Conservation (phyloP, 768 basidiomycete species). For the Leucocoprinus sp. region DNA sequence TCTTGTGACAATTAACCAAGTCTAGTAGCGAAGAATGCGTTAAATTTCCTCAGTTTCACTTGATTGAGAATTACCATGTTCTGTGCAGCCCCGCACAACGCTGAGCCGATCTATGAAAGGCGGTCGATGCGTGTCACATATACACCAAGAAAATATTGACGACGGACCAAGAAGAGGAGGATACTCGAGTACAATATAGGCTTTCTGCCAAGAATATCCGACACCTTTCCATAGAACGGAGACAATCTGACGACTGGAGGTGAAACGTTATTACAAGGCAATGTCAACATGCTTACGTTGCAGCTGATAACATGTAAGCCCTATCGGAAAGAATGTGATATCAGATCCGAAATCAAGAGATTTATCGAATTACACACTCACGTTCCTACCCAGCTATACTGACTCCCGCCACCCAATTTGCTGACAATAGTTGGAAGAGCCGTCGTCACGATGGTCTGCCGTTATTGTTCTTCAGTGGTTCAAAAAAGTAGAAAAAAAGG, state of each 20-base stretch:
- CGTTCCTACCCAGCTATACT: slow-evolving; percentile 73
- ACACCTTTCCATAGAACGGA: slow-evolving; percentile 74
- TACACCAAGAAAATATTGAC: background rate
- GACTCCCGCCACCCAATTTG: slow-evolving; percentile 52
- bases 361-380: slow-evolving; percentile 17
- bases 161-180: slow-evolving; percentile 53
- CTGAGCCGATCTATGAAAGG: slow-evolving; percentile 55
- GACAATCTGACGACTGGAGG: slow-evolving; percentile 38
- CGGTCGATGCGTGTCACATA: background rate
- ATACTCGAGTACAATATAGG: slow-evolving; percentile 63
- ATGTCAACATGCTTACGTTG: slow-evolving; percentile 23
- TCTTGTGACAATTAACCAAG: slow-evolving; percentile 67
- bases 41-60: background rate
- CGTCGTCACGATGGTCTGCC: slow-evolving; percentile 62
- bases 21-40: slow-evolving; percentile 22
- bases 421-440: slow-evolving; percentile 69
- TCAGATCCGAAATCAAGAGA: background rate
- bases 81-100: slow-evolving; percentile 76
- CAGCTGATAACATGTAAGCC: slow-evolving; percentile 66
- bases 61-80: slow-evolving; percentile 36
- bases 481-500: background rate
- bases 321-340: slow-evolving; percentile 25
- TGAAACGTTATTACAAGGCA: slow-evolving; percentile 6
- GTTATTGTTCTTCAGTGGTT: background rate
- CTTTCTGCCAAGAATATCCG: slow-evolving; percentile 54